phyloP scores from a whole-genome alignment of 805 yeast genomes.

The Grigorovia yakushimaensis region DNA sequence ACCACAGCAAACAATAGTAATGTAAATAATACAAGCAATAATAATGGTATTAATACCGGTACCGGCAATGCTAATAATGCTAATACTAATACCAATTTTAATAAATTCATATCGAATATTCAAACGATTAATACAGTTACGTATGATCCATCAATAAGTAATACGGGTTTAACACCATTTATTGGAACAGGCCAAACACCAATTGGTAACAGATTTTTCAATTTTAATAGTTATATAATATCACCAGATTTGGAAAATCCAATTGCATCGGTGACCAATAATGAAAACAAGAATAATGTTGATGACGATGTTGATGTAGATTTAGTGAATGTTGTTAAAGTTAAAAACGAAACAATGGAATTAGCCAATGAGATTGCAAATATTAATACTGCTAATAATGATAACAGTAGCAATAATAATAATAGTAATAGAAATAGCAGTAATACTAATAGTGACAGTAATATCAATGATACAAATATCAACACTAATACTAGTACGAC shows the following conservation, averaged over 20 bases:
- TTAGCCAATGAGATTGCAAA: not conserved
- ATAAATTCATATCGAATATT: not conserved
- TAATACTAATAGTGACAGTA: no score
- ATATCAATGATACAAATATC: no score
- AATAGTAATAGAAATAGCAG: no score
- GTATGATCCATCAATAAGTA: constrained; percentile 11
- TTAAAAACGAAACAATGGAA: not conserved
- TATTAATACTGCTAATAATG: not conserved
- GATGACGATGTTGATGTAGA: not conserved
- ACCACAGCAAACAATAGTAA: not conserved
- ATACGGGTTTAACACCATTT: constrained; percentile 26
- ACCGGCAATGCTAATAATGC: not conserved
- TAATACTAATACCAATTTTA: not conserved
- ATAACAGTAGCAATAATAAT: not conserved
- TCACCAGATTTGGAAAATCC: constrained; percentile 2
- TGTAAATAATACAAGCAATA: not conserved
- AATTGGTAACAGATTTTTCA: constrained; percentile 19
- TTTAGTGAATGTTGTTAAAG: not conserved
- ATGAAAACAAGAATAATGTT: not conserved
- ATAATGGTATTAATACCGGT: not conserved
- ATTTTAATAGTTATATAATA: constrained; percentile 16
- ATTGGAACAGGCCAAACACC: constrained; percentile 24
- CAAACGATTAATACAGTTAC: not conserved
- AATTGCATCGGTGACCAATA: constrained; percentile 5
- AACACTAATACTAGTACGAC: not conserved